Percentiles rank a stretch among this genome's conserved stretches.
phyloP scores from a whole-genome alignment of 73 alveolate species.

The Symbiodinium natans region DNA sequence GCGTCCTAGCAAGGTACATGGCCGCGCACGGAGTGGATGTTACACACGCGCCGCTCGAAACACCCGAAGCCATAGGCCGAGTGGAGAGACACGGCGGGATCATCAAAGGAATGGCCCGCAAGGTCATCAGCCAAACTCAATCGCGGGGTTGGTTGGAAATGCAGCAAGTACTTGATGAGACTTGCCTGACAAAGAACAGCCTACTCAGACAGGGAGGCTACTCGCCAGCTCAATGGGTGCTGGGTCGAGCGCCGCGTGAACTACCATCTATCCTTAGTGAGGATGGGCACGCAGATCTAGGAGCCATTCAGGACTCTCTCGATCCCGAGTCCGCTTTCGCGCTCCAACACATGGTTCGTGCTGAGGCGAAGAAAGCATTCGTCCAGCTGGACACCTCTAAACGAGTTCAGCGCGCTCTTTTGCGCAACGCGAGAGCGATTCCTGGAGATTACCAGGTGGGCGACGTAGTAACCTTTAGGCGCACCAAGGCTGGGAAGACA shows the following conservation, averaged over 20 bases:
- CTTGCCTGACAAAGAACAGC: neutral
- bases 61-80: conserved; percentile 29
- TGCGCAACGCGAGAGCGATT: neutral
- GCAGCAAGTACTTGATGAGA: neutral
- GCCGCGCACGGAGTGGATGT: neutral
- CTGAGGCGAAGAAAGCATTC: neutral
- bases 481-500: neutral
- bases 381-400: neutral
- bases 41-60: neutral
- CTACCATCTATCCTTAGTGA: no score
- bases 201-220: no score
- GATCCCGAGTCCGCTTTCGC: neutral
- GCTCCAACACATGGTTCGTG: neutral
- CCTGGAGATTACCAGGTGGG: neutral
- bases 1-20: neutral
- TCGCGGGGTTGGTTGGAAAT: neutral
- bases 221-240: no score
- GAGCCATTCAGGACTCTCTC: no score
- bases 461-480: neutral
- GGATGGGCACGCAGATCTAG: no score
- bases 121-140: neutral
- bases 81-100: conserved; percentile 42
- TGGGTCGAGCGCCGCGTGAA: no score
- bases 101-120: neutral
- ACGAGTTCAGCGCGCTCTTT: neutral